Base-by-base conservation (phyloP, 164 flowering plant species). In the Vitis amurensis region DNA sequence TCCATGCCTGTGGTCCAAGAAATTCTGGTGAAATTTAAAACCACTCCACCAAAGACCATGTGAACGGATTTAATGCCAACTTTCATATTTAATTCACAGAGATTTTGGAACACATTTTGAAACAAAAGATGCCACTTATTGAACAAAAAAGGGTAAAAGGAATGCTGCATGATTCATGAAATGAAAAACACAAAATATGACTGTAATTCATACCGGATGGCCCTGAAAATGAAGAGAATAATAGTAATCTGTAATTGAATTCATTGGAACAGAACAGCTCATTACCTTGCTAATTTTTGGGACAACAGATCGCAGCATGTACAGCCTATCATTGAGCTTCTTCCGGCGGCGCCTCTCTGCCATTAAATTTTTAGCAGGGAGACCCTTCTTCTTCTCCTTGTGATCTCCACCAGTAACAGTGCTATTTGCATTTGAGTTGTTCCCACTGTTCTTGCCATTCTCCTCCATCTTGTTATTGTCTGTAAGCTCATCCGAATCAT, bases 331-430 rank as follows among this genome's bases (percentile, higher is more conserved):
- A 75, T 94, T 94, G 55, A 94, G 93, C 84, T 92, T 92, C 97
- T 92, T 92, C 84, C 98, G 73, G 4, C 97, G 79, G 30, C 98
- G 86, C 74, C 98, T 81, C 81, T 94, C 98, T 0, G 97, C 98
- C 98, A 94, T 94, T 81, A 94, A 77, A 81, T 94, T 92, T 78
- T 94, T 94, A 0, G 98, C 97, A 3, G 98, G 98, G 37, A 88
- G 78, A 14, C 97, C 96, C 71, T 94, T 94, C 85, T 85, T 94
- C 89, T 92, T 94, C 68, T 97, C 97, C 78, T 92, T 92, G 66
- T 77, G 89, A 76, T 88, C 89, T n/a, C 82, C 91, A 48, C 76
- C 93, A 1, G 88, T 84, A 11, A 88, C 84, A 30, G 83, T 80
- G 27, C 88, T 86, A 59, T 85, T 87, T 0, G 81, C 85, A 74